phyloP scores from a whole-genome alignment of 306 rosid species.

The Abrus pulchellus region DNA sequence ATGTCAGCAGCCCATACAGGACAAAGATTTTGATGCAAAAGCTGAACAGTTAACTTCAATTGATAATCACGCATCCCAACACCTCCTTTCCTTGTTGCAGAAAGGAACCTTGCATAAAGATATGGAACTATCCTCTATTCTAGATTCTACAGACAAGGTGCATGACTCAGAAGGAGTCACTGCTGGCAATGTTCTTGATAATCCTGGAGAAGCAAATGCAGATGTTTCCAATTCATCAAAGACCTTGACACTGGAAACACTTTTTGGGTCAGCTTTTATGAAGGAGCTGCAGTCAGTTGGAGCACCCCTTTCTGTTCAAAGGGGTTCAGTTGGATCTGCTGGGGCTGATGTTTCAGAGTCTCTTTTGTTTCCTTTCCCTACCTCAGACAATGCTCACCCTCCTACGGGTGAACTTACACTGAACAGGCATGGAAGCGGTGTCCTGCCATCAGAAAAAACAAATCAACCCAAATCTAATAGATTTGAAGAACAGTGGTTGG shows the following conservation, averaged over 20 bases:
- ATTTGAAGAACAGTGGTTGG: slow-evolving; percentile 69
- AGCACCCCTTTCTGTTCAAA: slow-evolving; percentile 93
- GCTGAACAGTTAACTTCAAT: slow-evolving; percentile 58
- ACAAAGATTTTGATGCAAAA: slow-evolving; percentile 59
- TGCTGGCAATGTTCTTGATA: slow-evolving; percentile 52
- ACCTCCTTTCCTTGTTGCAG: slow-evolving; percentile 86
- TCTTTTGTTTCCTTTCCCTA: slow-evolving; percentile 58
- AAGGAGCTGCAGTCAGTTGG: slow-evolving; percentile 95
- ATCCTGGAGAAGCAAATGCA: slow-evolving; percentile 61
- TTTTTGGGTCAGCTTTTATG: slow-evolving; percentile 98
- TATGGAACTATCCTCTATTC: slow-evolving; percentile 51
- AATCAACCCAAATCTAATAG: slow-evolving; percentile 61
- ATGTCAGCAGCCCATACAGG: slow-evolving; percentile 55
- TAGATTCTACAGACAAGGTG: slow-evolving; percentile 54
- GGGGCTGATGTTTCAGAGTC: slow-evolving; percentile 71
- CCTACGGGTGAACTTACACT: slow-evolving; percentile 55
- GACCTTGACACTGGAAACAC: slow-evolving; percentile 82
- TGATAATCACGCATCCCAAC: slow-evolving; percentile 81
- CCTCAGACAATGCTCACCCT: slow-evolving; percentile 57
- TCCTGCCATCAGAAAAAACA: slow-evolving; percentile 56
- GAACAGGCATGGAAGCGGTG: slow-evolving; percentile 60
- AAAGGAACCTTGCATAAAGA: slow-evolving; percentile 68
- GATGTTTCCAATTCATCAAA: slow-evolving; percentile 67
- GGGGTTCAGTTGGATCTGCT: slow-evolving; percentile 68
- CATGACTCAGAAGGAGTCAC: slow-evolving; percentile 53